Conservation (phyloP, 2,329 filamentous ascomycete species). For the Verticillium dahliae region DNA sequence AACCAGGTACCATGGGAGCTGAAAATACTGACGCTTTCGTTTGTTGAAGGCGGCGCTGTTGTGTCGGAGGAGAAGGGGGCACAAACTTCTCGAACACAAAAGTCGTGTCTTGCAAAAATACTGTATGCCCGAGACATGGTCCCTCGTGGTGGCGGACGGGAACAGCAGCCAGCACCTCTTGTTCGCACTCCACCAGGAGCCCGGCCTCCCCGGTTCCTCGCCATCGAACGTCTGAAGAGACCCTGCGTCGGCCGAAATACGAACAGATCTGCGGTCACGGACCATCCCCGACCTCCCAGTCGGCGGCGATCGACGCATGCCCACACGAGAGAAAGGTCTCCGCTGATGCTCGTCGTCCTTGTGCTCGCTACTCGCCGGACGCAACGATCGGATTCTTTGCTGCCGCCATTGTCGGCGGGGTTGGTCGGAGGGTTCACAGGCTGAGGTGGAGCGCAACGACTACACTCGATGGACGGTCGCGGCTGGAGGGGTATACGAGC, state of each 20-base stretch:
- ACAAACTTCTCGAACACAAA: neutral
- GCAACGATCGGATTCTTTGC: constrained; percentile 4
- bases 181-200: neutral
- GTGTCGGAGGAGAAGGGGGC: neutral
- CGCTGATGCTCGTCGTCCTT: constrained; percentile 4
- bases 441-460: neutral
- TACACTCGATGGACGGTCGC: neutral
- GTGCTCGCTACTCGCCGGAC: constrained; percentile 4
- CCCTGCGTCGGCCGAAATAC: neutral
- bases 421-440: neutral
- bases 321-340: neutral
- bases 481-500: constrained; percentile 7
- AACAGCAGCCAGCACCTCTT: neutral
- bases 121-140: neutral
- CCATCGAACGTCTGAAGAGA: neutral
- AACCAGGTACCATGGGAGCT: neutral
- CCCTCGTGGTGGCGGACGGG: neutral
- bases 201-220: neutral
- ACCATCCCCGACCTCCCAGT: neutral
- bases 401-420: constrained; percentile 1
- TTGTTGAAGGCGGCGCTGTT: too few species aligned
- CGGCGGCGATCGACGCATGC: neutral
- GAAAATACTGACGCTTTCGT: neutral
- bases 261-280: neutral
- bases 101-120: neutral